Evolutionary conservation across 2,329 filamentous ascomycete genomes (phyloP).

Genomic region (Coniochaeta sp.): DNA sequence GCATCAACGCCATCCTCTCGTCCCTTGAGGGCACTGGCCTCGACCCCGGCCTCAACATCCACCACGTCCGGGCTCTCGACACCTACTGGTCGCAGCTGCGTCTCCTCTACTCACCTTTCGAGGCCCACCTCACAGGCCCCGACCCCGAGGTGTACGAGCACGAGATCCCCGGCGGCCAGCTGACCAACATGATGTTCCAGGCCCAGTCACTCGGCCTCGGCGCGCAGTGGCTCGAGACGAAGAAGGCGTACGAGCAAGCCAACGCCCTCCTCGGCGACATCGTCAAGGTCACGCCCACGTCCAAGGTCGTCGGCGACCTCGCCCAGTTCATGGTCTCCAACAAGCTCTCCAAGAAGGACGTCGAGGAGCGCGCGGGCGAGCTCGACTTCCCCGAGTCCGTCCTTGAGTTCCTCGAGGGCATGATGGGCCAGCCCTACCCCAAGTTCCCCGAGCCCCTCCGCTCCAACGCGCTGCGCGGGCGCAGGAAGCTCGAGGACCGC

Average conservation of each 20-base stretch:
- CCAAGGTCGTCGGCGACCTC: slow-evolving; percentile 96
- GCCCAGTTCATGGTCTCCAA: slow-evolving; percentile 99
- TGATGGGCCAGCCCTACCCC: slow-evolving; percentile 98
- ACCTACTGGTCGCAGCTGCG: slow-evolving; percentile 96
- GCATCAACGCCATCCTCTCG: slow-evolving; percentile 88
- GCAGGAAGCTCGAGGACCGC: slow-evolving; percentile 94
- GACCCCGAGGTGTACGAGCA: slow-evolving; percentile 98
- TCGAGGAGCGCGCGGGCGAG: slow-evolving; percentile 75
- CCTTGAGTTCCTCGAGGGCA: slow-evolving; percentile 92
- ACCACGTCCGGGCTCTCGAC: slow-evolving; percentile 82
- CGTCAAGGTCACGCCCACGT: slow-evolving; percentile 98
- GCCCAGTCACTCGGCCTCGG: slow-evolving; percentile 91
- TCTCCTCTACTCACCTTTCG: slow-evolving; percentile 95
- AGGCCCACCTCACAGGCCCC: slow-evolving; percentile 86
- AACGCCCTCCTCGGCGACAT: slow-evolving; percentile 96
- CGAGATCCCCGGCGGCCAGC: slow-evolving; percentile 95
- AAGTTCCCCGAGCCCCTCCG: slow-evolving; percentile 97
- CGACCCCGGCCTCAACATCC: slow-evolving; percentile 74
- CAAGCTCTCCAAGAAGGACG: slow-evolving; percentile 75
- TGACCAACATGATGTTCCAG: slow-evolving; percentile 99
- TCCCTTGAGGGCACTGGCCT: slow-evolving; percentile 81
- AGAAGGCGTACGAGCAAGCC: slow-evolving; percentile 97
- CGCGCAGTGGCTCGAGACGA: slow-evolving; percentile 95
- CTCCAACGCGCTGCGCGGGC: slow-evolving; percentile 75
- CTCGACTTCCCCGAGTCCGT: slow-evolving; percentile 98